A percentile compares a stretch with the other conserved stretches of the same genome.
phyloP scores from a whole-genome alignment of 176 grass and related monocot genomes.

The Cenchrus americanus region DNA sequence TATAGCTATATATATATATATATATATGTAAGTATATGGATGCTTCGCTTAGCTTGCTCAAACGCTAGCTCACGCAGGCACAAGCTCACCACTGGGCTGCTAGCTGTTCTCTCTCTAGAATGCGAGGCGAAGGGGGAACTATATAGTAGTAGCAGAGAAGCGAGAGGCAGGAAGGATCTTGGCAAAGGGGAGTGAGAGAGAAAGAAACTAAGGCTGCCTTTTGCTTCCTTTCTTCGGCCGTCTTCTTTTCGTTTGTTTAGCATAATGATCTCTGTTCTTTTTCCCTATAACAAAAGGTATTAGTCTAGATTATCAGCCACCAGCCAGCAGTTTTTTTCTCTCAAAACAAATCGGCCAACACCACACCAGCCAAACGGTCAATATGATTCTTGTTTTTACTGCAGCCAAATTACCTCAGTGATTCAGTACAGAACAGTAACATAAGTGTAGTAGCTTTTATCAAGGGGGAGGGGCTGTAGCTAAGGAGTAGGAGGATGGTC shows the following conservation, averaged over 20 bases:
- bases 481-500: conserved; percentile 54
- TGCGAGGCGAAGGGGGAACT: conserved; percentile 41
- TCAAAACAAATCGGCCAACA: too few relatives aligned
- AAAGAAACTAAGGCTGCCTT: conserved; percentile 46
- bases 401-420: conserved; percentile 8
- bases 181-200: not conserved
- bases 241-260: conserved; percentile 6
- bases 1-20: not conserved
- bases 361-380: too few relatives aligned
- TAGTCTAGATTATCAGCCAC: too few relatives aligned
- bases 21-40: not conserved
- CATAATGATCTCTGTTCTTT: conserved; percentile 42
- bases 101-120: conserved; percentile 30
- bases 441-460: conserved; percentile 44
- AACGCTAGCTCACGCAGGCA: not conserved
- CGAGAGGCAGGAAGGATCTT: conserved; percentile 54
- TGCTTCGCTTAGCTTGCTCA: conserved; percentile 25
- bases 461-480: conserved; percentile 30
- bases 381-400: conserved; percentile 48
- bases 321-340: too few relatives aligned
- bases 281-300: not conserved
- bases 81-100: conserved; percentile 2
- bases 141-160: conserved; percentile 59
- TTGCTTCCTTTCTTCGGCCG: conserved; percentile 34
- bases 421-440: not conserved